phyloP scores from a whole-genome alignment of 768 basidiomycete species.

The Suillus ampliporus region DNA sequence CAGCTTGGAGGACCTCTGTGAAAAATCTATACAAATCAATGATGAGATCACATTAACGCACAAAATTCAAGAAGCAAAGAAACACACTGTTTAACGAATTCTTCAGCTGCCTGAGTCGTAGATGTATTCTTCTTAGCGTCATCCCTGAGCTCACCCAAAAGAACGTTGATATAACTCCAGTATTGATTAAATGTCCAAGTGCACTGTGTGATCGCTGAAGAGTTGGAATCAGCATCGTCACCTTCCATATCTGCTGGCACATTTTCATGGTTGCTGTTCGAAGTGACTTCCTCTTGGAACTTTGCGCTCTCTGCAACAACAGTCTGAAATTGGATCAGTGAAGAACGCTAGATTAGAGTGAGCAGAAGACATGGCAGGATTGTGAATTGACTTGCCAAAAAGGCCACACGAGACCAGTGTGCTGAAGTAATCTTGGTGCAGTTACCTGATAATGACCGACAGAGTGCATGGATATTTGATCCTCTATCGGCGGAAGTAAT shows the following conservation, averaged over 20 bases:
- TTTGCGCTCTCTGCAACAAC: constrained; percentile 8
- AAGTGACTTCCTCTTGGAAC: not conserved
- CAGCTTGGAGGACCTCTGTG: constrained; percentile 4
- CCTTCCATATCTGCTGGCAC: not conserved
- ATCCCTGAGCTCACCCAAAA: constrained; percentile 11
- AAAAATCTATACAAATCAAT: constrained; percentile 13
- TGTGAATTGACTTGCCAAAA: constrained; percentile 9
- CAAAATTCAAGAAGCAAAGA: not conserved
- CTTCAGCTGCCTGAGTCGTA: not conserved
- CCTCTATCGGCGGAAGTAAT: not conserved
- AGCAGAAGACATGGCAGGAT: not conserved
- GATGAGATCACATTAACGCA: not conserved
- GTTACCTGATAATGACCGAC: not conserved
- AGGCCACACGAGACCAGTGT: constrained; percentile 15
- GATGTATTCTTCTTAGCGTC: constrained; percentile 1
- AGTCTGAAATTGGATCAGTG: constrained; percentile 1
- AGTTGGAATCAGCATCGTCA: not conserved
- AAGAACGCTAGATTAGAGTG: constrained; percentile 4
- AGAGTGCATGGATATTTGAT: not conserved
- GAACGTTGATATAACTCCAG: constrained; percentile 8
- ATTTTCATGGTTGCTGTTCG: not conserved
- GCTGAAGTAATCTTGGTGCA: constrained; percentile 8
- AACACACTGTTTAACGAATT: not conserved
- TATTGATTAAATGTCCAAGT: constrained; percentile 8
- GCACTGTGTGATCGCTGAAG: not conserved